These are phyloP conservation scores for Huiozyma sinensis DNA, from an alignment of 805 yeast species.

Conservation along the genomic window DNA sequence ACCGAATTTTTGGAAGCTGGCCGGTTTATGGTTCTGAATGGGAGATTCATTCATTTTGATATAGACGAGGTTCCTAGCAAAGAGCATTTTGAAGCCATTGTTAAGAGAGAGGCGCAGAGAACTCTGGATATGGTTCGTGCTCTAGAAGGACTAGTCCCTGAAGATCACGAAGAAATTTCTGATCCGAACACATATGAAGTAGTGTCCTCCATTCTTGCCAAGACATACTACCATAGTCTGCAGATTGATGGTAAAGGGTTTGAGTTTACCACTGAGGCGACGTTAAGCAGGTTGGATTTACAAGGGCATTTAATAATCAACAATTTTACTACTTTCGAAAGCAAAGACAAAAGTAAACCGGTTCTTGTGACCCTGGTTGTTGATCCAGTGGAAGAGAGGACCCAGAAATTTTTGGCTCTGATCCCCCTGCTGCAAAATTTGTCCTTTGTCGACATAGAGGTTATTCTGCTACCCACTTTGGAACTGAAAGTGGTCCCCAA, in stretches of 20 bases:
- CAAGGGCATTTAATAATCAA: conserved; percentile 14
- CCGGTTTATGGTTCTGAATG: conserved; percentile 40
- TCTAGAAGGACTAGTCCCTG: conserved; percentile 14
- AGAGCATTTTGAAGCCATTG: conserved; percentile 29
- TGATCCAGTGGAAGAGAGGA: conserved; percentile 61
- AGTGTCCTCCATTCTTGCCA: conserved; percentile 34
- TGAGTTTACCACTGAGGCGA: conserved; percentile 32
- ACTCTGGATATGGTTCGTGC: conserved; percentile 31
- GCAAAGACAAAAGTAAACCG: conserved; percentile 25
- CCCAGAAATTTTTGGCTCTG: conserved; percentile 53
- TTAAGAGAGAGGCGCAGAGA: conserved; percentile 38
- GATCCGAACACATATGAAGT: conserved; percentile 39
- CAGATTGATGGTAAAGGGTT: conserved; percentile 25
- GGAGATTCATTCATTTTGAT: conserved; percentile 37
- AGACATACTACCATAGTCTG: conserved; percentile 31
- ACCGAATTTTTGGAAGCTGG: conserved; percentile 18
- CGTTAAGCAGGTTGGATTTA: conserved; percentile 40
- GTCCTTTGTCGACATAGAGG: conserved; percentile 40
- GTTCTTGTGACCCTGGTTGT: conserved; percentile 50
- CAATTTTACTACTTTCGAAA: conserved; percentile 14
- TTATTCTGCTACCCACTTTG: conserved; percentile 49
- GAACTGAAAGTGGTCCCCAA: conserved; percentile 35
- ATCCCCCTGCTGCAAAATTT: conserved; percentile 33
- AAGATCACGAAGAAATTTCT: conserved; percentile 9
- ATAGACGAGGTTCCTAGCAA: conserved; percentile 15